Conservation (phyloP, 345 rosid genomes). For the Hypericum androsaemum region DNA sequence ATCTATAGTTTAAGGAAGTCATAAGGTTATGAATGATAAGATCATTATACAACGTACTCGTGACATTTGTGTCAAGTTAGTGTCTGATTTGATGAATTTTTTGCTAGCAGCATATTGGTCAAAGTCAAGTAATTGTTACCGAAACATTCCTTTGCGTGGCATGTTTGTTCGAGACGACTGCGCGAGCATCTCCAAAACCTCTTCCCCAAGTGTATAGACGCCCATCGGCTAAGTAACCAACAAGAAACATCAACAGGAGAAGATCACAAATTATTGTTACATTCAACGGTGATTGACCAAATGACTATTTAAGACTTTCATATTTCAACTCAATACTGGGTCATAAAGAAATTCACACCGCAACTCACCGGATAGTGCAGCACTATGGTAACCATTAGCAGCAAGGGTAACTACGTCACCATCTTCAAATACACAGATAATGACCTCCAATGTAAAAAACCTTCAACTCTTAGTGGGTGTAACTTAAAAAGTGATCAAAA, state of each 20-base stretch:
- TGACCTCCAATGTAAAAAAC: background rate
- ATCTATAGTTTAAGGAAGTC: slow-evolving; percentile 13
- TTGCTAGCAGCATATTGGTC: slow-evolving; percentile 18
- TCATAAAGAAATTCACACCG: too few species aligned
- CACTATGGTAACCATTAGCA: slow-evolving; percentile 86
- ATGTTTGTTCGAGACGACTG: slow-evolving; percentile 33
- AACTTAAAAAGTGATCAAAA: too few species aligned
- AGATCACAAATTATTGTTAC: background rate
- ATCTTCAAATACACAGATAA: slow-evolving; percentile 39
- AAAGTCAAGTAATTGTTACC: slow-evolving; percentile 17
- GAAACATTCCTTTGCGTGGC: slow-evolving; percentile 21
- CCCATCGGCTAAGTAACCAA: slow-evolving; percentile 44
- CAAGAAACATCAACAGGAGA: background rate
- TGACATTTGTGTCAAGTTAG: slow-evolving; percentile 29
- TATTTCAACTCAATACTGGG: too few species aligned
- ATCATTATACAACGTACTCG: slow-evolving; percentile 49
- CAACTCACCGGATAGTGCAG: slow-evolving; percentile 57
- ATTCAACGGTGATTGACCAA: too few species aligned
- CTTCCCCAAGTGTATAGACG: slow-evolving; percentile 70
- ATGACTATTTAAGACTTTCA: too few species aligned
- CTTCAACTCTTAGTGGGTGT: background rate
- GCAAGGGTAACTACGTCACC: slow-evolving; percentile 35
- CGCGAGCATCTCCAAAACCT: slow-evolving; percentile 42
- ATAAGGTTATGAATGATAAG: slow-evolving; percentile 87
- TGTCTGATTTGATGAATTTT: slow-evolving; percentile 36